These are phyloP conservation scores for Tricholoma bakamatsutake DNA, from an alignment of 768 basidiomycete genomes.

Conservation along the genomic window DNA sequence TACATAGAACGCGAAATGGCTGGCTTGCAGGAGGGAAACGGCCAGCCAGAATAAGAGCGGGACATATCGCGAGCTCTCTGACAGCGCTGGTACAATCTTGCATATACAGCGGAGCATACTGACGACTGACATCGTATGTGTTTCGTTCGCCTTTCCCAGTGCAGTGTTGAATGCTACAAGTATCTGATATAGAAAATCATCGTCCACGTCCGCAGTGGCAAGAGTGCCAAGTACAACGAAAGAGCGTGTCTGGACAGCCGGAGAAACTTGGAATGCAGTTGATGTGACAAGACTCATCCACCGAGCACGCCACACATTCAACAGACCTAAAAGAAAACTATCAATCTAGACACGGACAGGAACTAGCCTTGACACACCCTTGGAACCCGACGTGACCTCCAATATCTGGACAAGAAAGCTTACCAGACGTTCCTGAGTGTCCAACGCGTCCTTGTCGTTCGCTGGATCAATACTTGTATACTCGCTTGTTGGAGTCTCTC, in stretches of 20 bases:
- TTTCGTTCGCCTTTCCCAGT: slow-evolving; percentile 58
- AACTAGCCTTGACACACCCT: slow-evolving; percentile 41
- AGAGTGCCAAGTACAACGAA: slow-evolving; percentile 81
- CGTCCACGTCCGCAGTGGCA: slow-evolving; percentile 82
- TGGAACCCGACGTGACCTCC: slow-evolving; percentile 58
- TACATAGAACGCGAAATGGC: slow-evolving; percentile 61
- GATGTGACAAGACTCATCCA: slow-evolving; percentile 91
- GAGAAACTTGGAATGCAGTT: slow-evolving; percentile 85
- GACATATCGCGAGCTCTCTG: slow-evolving; percentile 65
- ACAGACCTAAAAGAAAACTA: slow-evolving; percentile 42
- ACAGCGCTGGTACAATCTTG: slow-evolving; percentile 67
- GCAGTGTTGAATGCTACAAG: slow-evolving; percentile 80
- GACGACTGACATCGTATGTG: slow-evolving; percentile 66
- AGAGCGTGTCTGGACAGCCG: slow-evolving; percentile 82
- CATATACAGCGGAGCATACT: slow-evolving; percentile 88
- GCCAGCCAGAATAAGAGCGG: slow-evolving; percentile 82
- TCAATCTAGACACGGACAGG: background rate
- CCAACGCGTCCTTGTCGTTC: slow-evolving; percentile 52
- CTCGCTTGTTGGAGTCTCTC: slow-evolving; percentile 62
- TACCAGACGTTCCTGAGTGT: slow-evolving; percentile 61
- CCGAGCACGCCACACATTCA: slow-evolving; percentile 87
- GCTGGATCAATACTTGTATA: slow-evolving; percentile 51
- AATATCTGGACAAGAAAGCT: slow-evolving; percentile 58
- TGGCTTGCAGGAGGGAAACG: slow-evolving; percentile 75
- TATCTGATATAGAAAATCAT: slow-evolving; percentile 91